These are phyloP conservation scores for Plasmodium vivax DNA, from an alignment of 169 alveolate species.

Conservation along the genomic window DNA sequence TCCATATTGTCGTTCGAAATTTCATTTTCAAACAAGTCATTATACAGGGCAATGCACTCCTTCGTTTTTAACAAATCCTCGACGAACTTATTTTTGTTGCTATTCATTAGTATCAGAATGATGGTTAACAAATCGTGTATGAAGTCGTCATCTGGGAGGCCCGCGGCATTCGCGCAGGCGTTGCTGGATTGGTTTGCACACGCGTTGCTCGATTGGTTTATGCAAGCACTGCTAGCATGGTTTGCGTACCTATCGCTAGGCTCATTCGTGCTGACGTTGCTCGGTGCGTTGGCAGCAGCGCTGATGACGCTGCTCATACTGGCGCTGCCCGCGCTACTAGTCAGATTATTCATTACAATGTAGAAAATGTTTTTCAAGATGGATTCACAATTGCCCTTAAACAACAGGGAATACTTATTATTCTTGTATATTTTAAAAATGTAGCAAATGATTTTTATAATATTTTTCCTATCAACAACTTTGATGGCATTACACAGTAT, in stretches of 20 bases:
- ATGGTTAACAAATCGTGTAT: slow-evolving; percentile 47
- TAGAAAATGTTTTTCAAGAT: slow-evolving; percentile 26
- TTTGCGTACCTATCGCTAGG: background rate
- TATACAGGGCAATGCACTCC: slow-evolving; percentile 21
- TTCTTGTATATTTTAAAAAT: slow-evolving; percentile 70
- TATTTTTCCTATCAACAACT: slow-evolving; percentile 59
- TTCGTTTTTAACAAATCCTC: slow-evolving; percentile 49
- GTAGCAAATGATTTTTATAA: slow-evolving; percentile 69
- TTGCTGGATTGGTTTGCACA: background rate
- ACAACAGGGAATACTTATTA: slow-evolving; percentile 60
- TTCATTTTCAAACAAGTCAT: slow-evolving; percentile 62
- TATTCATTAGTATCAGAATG: slow-evolving; percentile 37
- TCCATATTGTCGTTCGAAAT: slow-evolving; percentile 61
- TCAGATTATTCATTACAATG: slow-evolving; percentile 31
- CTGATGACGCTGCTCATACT: background rate
- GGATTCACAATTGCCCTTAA: slow-evolving; percentile 67
- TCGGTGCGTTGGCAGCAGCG: background rate
- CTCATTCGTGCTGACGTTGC: background rate
- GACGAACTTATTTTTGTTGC: slow-evolving; percentile 56
- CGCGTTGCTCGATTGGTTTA: background rate
- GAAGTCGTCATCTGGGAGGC: slow-evolving; percentile 22
- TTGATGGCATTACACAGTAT: slow-evolving; percentile 40
- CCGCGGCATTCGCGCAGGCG: background rate
- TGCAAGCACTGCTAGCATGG: no score
- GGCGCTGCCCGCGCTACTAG: background rate